Evolutionary conservation across 257 asterid genomes (phyloP), one percentile per base, ranked within the genome.

Genomic region (Solanum verrucosum): DNA sequence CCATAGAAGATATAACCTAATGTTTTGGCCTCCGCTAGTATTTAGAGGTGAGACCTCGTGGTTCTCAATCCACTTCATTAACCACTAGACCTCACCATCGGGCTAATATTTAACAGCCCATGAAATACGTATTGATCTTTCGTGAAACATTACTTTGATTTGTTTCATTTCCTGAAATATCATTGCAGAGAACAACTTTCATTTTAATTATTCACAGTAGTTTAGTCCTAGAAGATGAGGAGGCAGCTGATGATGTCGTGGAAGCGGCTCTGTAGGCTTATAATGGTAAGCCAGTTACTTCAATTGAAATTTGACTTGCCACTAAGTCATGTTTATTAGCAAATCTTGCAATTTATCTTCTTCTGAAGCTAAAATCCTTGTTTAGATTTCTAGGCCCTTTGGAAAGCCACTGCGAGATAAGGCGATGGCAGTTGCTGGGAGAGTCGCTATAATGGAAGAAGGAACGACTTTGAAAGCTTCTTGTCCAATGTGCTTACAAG

Each of bases 401-500:
- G 91, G 70, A 27, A 83, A 87, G 65, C 60, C 92, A 18, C 85
- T 95, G 91, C 91, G 97, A 70, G 98, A 93, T 44, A 93, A 96
- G 91, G 97, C 98, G 35, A 91, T 94, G 84, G 93, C 89, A 13
- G 95, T 96, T 65, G 99, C 99, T 52, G 94, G 87, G 59, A 91
- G 95, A 91, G 96, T 96, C 59, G 87, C 95, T n/a, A 56, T 92
- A 35, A 87, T 87, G 25, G 90, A 63, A 85, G 92, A 93, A 35
- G 91, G 87, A 33, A 90, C 87, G 37, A 44, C 88, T 60, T 84
- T 89, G 18, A 94, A 92, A 87, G 95, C 91, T 87, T 93, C 95
- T 85, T 97, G 98, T 88, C 99, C 98, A 1, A 96, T 93, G 35
- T 97, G 99, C 89, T 92, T 89, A 59, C 89, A 88, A 44, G 89